A percentile compares a stretch with the other conserved stretches of the same genome.
Conservation (phyloP, 139 green algal species). For the Ettlia oleoabundans region DNA sequence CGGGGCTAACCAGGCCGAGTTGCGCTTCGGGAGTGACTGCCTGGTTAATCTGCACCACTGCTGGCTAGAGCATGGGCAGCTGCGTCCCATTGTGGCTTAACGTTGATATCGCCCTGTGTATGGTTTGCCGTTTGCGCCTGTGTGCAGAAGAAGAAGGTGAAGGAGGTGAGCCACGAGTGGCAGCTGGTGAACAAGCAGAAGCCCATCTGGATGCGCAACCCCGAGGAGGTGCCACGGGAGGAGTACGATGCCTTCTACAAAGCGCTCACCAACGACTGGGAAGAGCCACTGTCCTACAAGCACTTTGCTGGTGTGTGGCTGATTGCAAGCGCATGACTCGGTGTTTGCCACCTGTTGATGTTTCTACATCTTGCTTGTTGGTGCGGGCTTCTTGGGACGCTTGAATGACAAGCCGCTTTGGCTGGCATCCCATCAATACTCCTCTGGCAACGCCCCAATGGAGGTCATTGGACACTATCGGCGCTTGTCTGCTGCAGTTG, state of each 20-base stretch:
- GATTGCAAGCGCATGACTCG: too few species aligned
- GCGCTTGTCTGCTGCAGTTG: conserved; percentile 33
- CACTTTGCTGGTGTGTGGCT: conserved; percentile 98
- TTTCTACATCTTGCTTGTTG: too few species aligned
- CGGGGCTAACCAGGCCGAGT: too few species aligned
- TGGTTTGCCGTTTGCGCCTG: not conserved
- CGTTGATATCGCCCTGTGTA: not conserved
- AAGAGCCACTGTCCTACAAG: conserved; percentile 96
- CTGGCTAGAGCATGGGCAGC: too few species aligned
- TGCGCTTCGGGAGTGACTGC: not conserved
- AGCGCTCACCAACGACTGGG: conserved; percentile 98
- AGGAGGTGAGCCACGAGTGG: conserved; percentile 98
- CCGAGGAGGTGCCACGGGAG: conserved; percentile 54
- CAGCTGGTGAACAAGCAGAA: conserved; percentile 99
- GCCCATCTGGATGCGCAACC: conserved; percentile 99
- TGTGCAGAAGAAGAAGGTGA: conserved; percentile 86
- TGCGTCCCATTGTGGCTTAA: too few species aligned
- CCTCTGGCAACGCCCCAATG: too few species aligned
- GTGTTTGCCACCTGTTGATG: too few species aligned
- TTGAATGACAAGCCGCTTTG: too few species aligned
- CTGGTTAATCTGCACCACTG: not conserved
- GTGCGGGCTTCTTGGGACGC: too few species aligned
- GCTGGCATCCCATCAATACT: too few species aligned
- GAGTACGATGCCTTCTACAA: conserved; percentile 67
- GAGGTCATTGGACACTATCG: too few species aligned